These are phyloP conservation scores for Bryoerythrophyllum caledonicum DNA, from an alignment of 225 moss, liverwort and hornwort species.

Conservation along the genomic window DNA sequence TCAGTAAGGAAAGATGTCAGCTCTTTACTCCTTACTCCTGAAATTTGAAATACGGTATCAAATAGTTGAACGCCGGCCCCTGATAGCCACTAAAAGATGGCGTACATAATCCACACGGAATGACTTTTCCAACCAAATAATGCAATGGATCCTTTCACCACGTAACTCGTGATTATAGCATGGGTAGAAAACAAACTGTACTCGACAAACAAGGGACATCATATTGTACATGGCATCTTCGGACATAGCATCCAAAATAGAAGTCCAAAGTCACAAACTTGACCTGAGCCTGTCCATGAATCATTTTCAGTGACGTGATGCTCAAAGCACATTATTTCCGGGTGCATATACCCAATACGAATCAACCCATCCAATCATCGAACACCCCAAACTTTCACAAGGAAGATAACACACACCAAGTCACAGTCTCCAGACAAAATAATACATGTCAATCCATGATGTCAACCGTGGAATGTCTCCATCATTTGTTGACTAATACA, in stretches of 20 bases:
- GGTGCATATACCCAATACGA: background rate
- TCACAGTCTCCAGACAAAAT: background rate
- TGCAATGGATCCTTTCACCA: background rate
- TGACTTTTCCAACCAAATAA: background rate
- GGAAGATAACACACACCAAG: too few relatives aligned
- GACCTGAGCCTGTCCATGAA: background rate
- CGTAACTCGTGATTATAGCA: background rate
- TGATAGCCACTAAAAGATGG: too few relatives aligned
- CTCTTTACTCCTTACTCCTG: background rate
- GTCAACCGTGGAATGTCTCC: background rate
- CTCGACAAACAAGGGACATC: too few relatives aligned
- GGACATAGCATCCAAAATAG: background rate
- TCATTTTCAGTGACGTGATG: background rate
- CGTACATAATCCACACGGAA: background rate
- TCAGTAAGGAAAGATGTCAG: constrained; percentile 15
- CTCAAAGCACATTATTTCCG: background rate
- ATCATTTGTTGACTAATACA: background rate
- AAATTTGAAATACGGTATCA: background rate
- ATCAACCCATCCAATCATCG: background rate
- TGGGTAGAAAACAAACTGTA: too few relatives aligned
- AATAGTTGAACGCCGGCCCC: background rate
- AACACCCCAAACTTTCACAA: background rate
- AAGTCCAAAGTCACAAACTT: background rate
- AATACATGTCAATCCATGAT: background rate
- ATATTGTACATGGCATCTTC: background rate